Evolutionary conservation across 768 basidiomycete species (phyloP), one percentile per base, ranked within the genome.

Genomic region (Wakefieldia striispora): DNA sequence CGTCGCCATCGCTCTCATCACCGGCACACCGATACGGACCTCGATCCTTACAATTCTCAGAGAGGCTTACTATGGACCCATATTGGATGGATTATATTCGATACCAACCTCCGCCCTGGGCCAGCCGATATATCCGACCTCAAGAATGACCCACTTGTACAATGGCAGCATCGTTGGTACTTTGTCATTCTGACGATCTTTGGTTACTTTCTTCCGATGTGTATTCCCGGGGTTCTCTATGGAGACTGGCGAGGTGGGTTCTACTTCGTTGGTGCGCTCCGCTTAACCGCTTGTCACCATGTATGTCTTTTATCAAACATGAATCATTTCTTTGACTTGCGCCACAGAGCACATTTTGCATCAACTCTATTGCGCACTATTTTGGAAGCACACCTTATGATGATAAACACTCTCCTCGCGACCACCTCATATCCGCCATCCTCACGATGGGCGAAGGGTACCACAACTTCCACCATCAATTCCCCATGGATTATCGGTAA

Each of bases 281-380:
- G 90, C 35, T 69, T 93, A 56, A 79, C 82, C 6, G 75, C 90
- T 55, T 87, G 87, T 34, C 90, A 93, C 69, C 90, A 93, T 72
- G 86, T 87, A 62, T 68, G 83, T 79, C 21, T 21, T 45, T 19
- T 26, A 20, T 55, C 19, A 35, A 46, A 21, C 33, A 29, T 9
- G 42, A 11, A 40, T 33, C 26, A 29, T 36, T 21, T 12, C 34
- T 21, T 43, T 61, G 29, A 55, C 37, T 13, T 38, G 0, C 11
- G 12, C 17, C 19, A 45, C 45, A 88, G 85, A 88, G 89, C 57
- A 89, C 86, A 1, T 93, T 93, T 68, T 90, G 85, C 63, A 90
- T 93, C 68, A 93, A 92, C 65, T 92, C 90, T 17, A 78, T 93
- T 26, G 90, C 90, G 0, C 91, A 93, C 66, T 91, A 84, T 72